These are phyloP conservation scores for Beauveria sp. DNA, from an alignment of 2,329 filamentous ascomycete species.

Conservation along the genomic window DNA sequence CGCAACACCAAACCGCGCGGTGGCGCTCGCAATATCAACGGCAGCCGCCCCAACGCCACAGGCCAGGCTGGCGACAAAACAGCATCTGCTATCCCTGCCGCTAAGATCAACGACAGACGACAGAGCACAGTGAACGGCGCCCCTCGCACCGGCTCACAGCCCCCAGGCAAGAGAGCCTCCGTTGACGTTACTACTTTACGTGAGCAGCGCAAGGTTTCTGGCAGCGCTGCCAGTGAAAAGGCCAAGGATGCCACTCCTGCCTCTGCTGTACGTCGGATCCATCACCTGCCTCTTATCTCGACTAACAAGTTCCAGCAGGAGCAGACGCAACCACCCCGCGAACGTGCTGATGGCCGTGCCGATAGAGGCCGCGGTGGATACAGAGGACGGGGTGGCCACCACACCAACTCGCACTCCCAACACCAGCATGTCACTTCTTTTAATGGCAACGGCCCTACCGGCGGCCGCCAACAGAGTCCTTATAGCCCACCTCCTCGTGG, in stretches of 20 bases:
- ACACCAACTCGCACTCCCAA: slow-evolving; percentile 28
- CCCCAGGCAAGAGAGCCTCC: slow-evolving; percentile 37
- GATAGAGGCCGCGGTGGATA: slow-evolving; percentile 37
- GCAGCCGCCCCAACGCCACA: slow-evolving; percentile 28
- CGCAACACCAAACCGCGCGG: slow-evolving; percentile 44
- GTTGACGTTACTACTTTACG: slow-evolving; percentile 32
- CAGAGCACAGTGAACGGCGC: slow-evolving; percentile 28
- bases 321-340: slow-evolving; percentile 20
- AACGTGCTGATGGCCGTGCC: slow-evolving; percentile 30
- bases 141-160: slow-evolving; percentile 27
- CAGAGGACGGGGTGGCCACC: slow-evolving; percentile 39
- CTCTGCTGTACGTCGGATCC: slow-evolving; percentile 30
- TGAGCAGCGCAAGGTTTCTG: slow-evolving; percentile 39
- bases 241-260: slow-evolving; percentile 31
- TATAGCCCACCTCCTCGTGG: slow-evolving; percentile 38
- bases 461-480: slow-evolving; percentile 26
- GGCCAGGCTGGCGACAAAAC: slow-evolving; percentile 31
- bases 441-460: slow-evolving; percentile 27
- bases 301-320: slow-evolving; percentile 17
- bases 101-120: slow-evolving; percentile 25
- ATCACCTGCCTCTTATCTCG: neutral
- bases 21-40: slow-evolving; percentile 36
- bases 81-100: slow-evolving; percentile 23
- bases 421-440: slow-evolving; percentile 25
- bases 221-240: slow-evolving; percentile 28